Evolutionary conservation across 2,329 filamentous ascomycete genomes (phyloP), one percentile per base, ranked within the genome.

Genomic region (Fusarium transvaalense): DNA sequence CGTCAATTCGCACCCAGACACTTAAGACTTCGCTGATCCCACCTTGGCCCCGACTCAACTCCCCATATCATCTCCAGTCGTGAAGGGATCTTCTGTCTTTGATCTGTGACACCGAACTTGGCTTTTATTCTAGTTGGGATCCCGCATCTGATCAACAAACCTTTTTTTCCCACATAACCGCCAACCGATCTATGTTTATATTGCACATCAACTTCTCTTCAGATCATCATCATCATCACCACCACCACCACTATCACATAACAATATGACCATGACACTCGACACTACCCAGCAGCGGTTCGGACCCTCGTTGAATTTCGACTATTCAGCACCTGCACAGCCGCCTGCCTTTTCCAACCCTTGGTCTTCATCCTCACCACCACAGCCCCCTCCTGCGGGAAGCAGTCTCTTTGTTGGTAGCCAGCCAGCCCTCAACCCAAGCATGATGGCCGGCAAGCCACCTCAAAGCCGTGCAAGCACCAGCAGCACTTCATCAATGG

Each of bases 251-350:
- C 56, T 52, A 58, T 56, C 42, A 57, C 46, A 62, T 63, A 56
- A 72, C 82, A 89, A 81, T 80, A 97, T 97, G 94, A 96, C 93
- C 83, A 97, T 97, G 93, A 92, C 94, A 81, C 89, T 97, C 84
- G 93, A 97, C 83, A 89, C 89, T 76, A 92, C 94, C 80, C 93
- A 95, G 83, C 92, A 89, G 84, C 88, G 89, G 79, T 92, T 91
- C 83, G 92, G 87, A 77, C 88, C 86, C 77, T 82, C 86, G 78
- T 81, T 97, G 83, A 89, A 88, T 80, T 96, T 95, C 84, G 92
- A 95, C 79, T 93, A 92, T 81, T 81, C 83, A 62, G 79, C 81
- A 35, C 77, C 79, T 71, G 67, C 64, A 78, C 85, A 75, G 78
- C 86, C 83, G 77, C 85, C 82, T 89, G 91, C 96, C 70, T 97